Conservation (phyloP, 352 stramenopile species). For the Thalassiosira delicatula region DNA sequence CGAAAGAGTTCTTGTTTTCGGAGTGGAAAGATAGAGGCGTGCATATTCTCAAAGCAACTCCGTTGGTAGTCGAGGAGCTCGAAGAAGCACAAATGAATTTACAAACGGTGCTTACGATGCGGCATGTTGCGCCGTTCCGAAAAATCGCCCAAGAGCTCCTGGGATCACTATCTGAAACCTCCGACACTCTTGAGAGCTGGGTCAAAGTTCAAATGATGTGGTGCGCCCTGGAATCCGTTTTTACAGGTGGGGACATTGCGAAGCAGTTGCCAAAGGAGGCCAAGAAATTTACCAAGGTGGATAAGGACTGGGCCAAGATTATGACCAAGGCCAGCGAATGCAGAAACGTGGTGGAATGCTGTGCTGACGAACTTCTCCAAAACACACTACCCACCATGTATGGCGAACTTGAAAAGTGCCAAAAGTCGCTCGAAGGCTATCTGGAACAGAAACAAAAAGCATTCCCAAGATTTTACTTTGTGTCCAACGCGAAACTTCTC, state of each 20-base stretch:
- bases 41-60: constrained; percentile 94
- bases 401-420: constrained; percentile 96
- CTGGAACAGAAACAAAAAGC: constrained; percentile 98
- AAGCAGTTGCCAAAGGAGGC: constrained; percentile 98
- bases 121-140: constrained; percentile 95
- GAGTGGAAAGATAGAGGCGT: constrained; percentile 93
- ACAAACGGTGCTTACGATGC: constrained; percentile 97
- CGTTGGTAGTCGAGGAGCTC: constrained; percentile 95
- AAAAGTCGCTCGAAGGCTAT: constrained; percentile 98
- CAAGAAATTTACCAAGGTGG: constrained; percentile 97
- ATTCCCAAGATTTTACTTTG: constrained; percentile 99
- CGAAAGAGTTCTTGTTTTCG: constrained; percentile 94
- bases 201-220: constrained; percentile 97
- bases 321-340: constrained; percentile 90
- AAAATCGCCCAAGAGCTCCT: constrained; percentile 94
- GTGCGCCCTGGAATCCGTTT: constrained; percentile 97
- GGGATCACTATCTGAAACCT: constrained; percentile 93
- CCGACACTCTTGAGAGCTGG: constrained; percentile 96
- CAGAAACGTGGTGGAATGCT: constrained; percentile 86
- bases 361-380: constrained; percentile 95
- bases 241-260: constrained; percentile 97
- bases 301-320: constrained; percentile 98
- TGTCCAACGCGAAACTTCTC: constrained; percentile 96
- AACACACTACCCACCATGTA: constrained; percentile 97
- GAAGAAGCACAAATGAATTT: constrained; percentile 98